Conservation (phyloP, 345 rosid genomes). For the Acer negundo region DNA sequence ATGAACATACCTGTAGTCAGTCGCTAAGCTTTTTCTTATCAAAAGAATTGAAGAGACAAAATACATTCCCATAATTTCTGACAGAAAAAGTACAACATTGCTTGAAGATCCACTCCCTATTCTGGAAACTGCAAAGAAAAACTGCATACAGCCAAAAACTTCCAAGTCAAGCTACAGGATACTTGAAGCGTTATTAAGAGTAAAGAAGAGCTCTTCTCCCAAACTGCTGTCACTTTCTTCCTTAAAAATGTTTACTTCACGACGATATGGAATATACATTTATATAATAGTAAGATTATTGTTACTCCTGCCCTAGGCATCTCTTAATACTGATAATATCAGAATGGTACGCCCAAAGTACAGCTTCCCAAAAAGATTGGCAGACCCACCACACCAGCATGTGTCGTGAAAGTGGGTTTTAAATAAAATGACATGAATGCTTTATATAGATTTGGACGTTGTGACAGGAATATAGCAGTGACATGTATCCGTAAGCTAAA, state of each 20-base stretch:
- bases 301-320: background rate
- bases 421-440: background rate
- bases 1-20: conserved; percentile 97
- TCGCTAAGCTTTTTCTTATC: conserved; percentile 95
- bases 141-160: conserved; percentile 53
- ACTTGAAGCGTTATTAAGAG: background rate
- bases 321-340: background rate
- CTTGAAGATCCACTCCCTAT: conserved; percentile 99
- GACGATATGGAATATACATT: background rate
- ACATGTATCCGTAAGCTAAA: background rate
- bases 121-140: conserved; percentile 97
- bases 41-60: conserved; percentile 91
- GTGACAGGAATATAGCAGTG: conserved; percentile 5
- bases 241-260: background rate
- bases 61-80: conserved; percentile 99
- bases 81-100: conserved; percentile 89
- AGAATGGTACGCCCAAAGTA: background rate
- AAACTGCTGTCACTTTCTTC: background rate
- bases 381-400: background rate
- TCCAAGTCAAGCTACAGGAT: conserved; percentile 21
- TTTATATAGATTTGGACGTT: background rate
- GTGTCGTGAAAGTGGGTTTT: background rate
- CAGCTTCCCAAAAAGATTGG: background rate
- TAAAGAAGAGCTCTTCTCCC: background rate
- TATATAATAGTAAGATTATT: background rate